These are phyloP conservation scores for Takakia lepidozioides DNA, from an alignment of 225 moss, liverwort and hornwort genomes.

Conservation along the genomic window DNA sequence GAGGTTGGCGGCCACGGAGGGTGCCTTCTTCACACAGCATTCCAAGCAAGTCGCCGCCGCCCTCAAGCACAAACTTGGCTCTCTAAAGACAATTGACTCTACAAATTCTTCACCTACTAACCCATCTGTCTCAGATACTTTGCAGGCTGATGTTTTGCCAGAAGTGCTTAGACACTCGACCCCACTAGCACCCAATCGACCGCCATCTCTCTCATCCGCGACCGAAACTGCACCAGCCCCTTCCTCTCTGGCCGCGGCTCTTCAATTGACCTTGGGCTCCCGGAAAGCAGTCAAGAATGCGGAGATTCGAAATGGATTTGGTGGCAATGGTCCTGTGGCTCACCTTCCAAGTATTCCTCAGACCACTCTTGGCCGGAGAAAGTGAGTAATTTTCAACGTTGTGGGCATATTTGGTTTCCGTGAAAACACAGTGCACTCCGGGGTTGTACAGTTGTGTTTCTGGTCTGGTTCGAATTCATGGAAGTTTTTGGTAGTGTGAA, in stretches of 20 bases:
- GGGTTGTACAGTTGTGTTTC: too few relatives aligned
- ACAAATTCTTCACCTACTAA: slow-evolving; percentile 4
- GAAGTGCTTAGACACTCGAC: slow-evolving; percentile 71
- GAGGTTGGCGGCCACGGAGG: slow-evolving; percentile 73
- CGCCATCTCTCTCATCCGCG: slow-evolving; percentile 14
- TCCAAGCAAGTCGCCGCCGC: slow-evolving; percentile 65
- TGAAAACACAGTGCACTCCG: too few relatives aligned
- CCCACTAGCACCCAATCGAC: slow-evolving; percentile 21
- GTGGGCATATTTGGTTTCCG: not conserved
- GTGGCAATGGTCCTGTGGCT: slow-evolving; percentile 26
- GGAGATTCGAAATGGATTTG: slow-evolving; percentile 6
- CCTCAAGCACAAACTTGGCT: slow-evolving; percentile 55
- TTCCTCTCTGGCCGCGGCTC: slow-evolving; percentile 34
- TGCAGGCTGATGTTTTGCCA: slow-evolving; percentile 54
- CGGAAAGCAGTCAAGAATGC: slow-evolving; percentile 12
- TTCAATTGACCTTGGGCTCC: slow-evolving; percentile 20
- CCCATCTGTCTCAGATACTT: not conserved
- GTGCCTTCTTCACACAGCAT: slow-evolving; percentile 68
- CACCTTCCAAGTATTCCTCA: slow-evolving; percentile 42
- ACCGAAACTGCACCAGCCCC: slow-evolving; percentile 17
- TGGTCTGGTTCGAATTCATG: not conserved
- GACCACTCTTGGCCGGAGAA: slow-evolving; percentile 43
- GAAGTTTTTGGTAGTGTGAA: not conserved
- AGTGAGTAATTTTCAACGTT: slow-evolving; percentile 19
- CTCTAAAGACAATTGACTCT: slow-evolving; percentile 15